Base-by-base conservation (phyloP, 2,329 filamentous ascomycete genomes). In the Pyrenophora graminea region DNA sequence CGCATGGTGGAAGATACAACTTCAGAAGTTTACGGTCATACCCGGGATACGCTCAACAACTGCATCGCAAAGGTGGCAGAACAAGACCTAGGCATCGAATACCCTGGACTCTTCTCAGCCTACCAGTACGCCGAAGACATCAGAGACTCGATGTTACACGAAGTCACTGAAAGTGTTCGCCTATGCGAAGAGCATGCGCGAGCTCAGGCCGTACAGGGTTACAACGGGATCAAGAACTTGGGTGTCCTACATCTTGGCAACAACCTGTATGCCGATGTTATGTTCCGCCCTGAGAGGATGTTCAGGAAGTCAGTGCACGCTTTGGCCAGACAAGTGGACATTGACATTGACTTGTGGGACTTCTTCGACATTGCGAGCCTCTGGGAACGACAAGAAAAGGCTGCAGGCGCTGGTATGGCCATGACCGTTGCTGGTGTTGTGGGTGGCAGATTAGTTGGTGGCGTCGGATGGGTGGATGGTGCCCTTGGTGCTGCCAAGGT, bases 81-180 rank as follows among this genome's bases (percentile, higher is more conserved):
- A 49, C 82, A 81, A 45, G 85, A 93, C 63, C 85, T 95, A 31
- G 88, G 91, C 36, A 87, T 99, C 13, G 82, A 86, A 13, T 99
- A 99, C 66, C 90, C 90, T 2, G 94, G 94, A 23, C 72, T 97
- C 4, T 86, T 95, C 58, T 85, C 83, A 34, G 91, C 88, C 2
- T 97, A 96, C 77, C 84, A 91, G 59, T 99, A 95, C 69, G 94
- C 94, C 2, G 94, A 99, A 59, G 91, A 96, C 54, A 80, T 97
- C 56, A 96, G 96, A 73, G 82, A 88, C 56, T 92, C 91, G 3
- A 97, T 99, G 87, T 81, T 99, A 12, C 86, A 91, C 18, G 87
- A 92, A 63, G 92, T 99, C 39, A 85, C 91, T 2, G 83, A 86
- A 7, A 87, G 90, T 0, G 91, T 97, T 7, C 80, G 81, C 3